Conservation (phyloP, 139 green algal species). For the Closterium sp. region DNA sequence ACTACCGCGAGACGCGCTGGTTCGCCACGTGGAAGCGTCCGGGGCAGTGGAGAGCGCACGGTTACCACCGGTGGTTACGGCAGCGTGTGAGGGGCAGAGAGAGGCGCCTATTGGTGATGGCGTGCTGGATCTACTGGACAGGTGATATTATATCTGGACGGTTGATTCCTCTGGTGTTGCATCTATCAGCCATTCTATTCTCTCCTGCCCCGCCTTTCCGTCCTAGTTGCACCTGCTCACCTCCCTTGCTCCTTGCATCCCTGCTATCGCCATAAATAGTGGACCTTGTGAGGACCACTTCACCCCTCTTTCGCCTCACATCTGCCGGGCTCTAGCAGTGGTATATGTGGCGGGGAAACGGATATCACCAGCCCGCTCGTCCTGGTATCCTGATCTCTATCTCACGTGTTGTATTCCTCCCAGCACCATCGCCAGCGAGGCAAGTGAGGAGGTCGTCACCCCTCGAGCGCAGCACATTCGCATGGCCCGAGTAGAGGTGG, state of each 20-base stretch:
- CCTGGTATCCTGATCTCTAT: background rate
- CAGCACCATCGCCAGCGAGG: slow-evolving; percentile 68
- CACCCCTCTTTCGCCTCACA: slow-evolving; percentile 70
- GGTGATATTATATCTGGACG: slow-evolving; percentile 8
- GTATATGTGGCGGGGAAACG: slow-evolving; percentile 95
- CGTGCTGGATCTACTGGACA: slow-evolving; percentile 66
- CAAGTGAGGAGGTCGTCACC: slow-evolving; percentile 97
- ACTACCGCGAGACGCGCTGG: slow-evolving; percentile 83
- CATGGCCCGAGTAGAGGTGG: slow-evolving; percentile 73
- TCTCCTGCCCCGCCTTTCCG: slow-evolving; percentile 88
- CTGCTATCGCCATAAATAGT: background rate
- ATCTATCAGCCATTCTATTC: background rate
- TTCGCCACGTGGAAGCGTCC: slow-evolving; percentile 55
- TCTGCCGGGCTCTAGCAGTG: slow-evolving; percentile 57
- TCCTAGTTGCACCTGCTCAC: no score
- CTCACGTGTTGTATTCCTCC: background rate
- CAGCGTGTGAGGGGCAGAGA: slow-evolving; percentile 62
- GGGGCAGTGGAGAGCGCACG: slow-evolving; percentile 64
- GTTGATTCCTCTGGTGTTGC: background rate
- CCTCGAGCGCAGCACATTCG: slow-evolving; percentile 61
- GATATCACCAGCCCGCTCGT: no score
- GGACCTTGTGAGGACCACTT: slow-evolving; percentile 67
- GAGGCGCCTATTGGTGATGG: slow-evolving; percentile 82
- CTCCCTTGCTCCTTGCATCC: background rate
- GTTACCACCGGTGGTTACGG: slow-evolving; percentile 66